These are phyloP conservation scores for Buxus sempervirens DNA, from an alignment of 164 flowering plant genomes.

Conservation along the genomic window DNA sequence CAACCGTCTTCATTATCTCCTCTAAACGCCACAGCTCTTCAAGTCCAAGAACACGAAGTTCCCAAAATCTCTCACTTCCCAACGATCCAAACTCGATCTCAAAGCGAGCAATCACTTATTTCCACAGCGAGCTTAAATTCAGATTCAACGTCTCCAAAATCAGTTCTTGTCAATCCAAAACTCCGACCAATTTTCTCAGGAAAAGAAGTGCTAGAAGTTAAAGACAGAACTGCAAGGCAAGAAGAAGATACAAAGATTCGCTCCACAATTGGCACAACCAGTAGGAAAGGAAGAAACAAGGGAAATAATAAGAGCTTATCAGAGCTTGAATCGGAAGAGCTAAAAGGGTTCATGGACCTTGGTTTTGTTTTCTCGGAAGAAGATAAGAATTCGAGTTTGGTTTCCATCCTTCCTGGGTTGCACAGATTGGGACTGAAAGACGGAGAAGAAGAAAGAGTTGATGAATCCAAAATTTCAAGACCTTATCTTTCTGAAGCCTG, in stretches of 20 bases:
- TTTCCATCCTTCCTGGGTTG: conserved; percentile 65
- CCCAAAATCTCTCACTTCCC: conserved; percentile 16
- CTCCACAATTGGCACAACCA: background rate
- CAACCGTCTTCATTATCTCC: conserved; percentile 9
- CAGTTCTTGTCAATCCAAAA: conserved; percentile 28
- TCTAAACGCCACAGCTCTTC: conserved; percentile 12
- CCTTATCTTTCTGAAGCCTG: conserved; percentile 87
- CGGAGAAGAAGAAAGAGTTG: background rate
- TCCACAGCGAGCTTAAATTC: conserved; percentile 19
- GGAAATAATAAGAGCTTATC: conserved; percentile 60
- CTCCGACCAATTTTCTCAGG: conserved; percentile 55
- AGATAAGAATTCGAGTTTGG: conserved; percentile 53
- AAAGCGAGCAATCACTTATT: conserved; percentile 34
- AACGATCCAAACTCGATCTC: conserved; percentile 31
- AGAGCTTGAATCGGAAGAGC: conserved; percentile 73
- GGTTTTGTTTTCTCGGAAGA: conserved; percentile 74
- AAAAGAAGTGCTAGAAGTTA: conserved; percentile 22
- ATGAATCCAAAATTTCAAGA: conserved; percentile 31
- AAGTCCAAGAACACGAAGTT: conserved; percentile 10
- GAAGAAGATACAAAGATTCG: conserved; percentile 1
- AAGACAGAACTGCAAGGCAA: background rate
- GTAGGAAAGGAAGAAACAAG: conserved; percentile 22
- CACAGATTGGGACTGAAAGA: conserved; percentile 44
- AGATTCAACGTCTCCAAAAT: conserved; percentile 25
- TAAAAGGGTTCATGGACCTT: conserved; percentile 83